Percentiles rank a stretch among this genome's conserved stretches.
Evolutionary conservation across 352 stramenopile genomes (phyloP).

Genomic region (Pythium dissimile): DNA sequence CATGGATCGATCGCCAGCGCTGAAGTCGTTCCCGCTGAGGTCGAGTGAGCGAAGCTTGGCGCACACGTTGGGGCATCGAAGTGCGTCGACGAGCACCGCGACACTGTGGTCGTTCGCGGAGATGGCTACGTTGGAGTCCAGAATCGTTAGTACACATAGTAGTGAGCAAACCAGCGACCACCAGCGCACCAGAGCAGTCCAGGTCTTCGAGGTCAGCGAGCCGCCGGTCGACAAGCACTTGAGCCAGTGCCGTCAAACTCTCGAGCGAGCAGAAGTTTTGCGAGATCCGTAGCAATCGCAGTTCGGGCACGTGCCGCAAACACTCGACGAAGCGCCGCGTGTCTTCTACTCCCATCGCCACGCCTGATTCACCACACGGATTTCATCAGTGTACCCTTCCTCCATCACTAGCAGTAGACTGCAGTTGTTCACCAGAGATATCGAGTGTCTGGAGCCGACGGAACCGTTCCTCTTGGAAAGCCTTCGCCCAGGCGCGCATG

Average conservation of each 20-base stretch:
- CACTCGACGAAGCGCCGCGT: slow-evolving; percentile 50
- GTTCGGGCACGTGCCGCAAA: slow-evolving; percentile 25
- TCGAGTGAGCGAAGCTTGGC: slow-evolving; percentile 7
- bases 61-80: neutral
- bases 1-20: neutral
- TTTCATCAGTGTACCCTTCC: neutral
- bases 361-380: slow-evolving; percentile 18
- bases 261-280: slow-evolving; percentile 39
- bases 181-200: too few species aligned
- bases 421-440: too few species aligned
- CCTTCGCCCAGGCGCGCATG: slow-evolving; percentile 48
- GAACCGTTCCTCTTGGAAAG: slow-evolving; percentile 51
- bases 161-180: too few species aligned
- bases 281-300: slow-evolving; percentile 35
- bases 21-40: slow-evolving; percentile 22
- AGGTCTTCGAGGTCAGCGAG: slow-evolving; percentile 20
- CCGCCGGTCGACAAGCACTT: slow-evolving; percentile 19
- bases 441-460: slow-evolving; percentile 29
- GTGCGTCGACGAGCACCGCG: slow-evolving; percentile 3
- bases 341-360: slow-evolving; percentile 52
- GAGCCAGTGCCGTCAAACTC: slow-evolving; percentile 29
- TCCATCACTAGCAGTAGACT: too few species aligned
- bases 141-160: neutral
- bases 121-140: slow-evolving; percentile 3
- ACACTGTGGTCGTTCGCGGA: slow-evolving; percentile 5